phyloP scores from a whole-genome alignment of 768 basidiomycete species.

The Trametes villosa region DNA sequence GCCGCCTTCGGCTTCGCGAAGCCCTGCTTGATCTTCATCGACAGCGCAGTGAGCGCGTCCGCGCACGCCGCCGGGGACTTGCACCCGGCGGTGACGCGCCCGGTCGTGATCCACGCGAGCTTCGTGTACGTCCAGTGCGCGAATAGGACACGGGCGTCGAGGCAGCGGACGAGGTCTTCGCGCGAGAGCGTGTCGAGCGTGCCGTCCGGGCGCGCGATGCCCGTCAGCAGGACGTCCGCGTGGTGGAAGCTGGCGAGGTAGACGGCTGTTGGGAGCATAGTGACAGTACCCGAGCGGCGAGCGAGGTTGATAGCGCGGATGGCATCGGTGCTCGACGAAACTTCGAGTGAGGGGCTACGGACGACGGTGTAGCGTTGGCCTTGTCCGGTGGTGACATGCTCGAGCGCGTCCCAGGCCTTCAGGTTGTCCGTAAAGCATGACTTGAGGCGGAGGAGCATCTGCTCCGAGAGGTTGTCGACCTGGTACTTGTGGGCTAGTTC shows the following conservation, averaged over 20 bases:
- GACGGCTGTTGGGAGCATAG: not conserved
- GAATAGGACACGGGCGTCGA: not conserved
- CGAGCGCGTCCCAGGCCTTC: not conserved
- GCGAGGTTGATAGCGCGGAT: conserved; percentile 2
- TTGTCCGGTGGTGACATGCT: not conserved
- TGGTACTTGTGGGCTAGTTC: conserved; percentile 15
- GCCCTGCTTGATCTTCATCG: not conserved
- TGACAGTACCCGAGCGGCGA: not conserved
- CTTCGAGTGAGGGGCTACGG: not conserved
- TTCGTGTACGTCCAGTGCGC: conserved; percentile 3
- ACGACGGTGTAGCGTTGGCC: not conserved
- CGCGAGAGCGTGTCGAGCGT: not conserved
- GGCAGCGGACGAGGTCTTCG: not conserved
- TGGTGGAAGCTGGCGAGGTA: not conserved
- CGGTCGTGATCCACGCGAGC: not conserved
- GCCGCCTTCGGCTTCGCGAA: not conserved
- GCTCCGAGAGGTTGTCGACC: not conserved
- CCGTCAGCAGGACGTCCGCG: not conserved
- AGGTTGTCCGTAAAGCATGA: not conserved
- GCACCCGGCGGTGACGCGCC: not conserved
- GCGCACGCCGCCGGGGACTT: not conserved
- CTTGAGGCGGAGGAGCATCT: not conserved
- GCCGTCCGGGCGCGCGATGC: not conserved
- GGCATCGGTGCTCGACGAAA: not conserved
- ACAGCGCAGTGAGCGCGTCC: not conserved